Conservation (phyloP, 441 rosid genomes). For the Eutrema salsugineum region DNA sequence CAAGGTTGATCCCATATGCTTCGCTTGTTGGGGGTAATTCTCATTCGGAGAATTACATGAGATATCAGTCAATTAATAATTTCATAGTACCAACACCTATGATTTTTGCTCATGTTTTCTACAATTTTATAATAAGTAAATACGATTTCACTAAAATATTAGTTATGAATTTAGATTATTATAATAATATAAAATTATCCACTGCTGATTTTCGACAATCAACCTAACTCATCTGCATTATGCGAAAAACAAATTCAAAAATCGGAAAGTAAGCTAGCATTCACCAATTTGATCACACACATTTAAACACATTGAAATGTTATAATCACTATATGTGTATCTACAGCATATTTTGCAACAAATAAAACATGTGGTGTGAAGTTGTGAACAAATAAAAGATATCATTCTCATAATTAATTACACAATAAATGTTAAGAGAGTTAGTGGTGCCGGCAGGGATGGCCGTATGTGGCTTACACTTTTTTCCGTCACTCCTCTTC, state of each 20-base stretch:
- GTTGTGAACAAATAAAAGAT: slow-evolving; percentile 9
- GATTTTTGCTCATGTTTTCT: not conserved
- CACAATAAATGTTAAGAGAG: slow-evolving; percentile 24
- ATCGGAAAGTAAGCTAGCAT: not conserved
- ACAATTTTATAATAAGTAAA: not conserved
- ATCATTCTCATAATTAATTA: slow-evolving; percentile 27
- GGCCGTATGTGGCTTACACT: slow-evolving; percentile 20
- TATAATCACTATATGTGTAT: too few relatives aligned
- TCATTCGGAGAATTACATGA: not conserved
- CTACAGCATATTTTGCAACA: slow-evolving; percentile 9
- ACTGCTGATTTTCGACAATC: not conserved
- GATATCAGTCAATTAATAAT: not conserved
- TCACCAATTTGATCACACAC: not conserved
- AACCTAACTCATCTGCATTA: not conserved
- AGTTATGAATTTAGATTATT: not conserved
- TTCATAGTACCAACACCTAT: not conserved
- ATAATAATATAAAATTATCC: not conserved
- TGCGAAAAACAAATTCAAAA: not conserved
- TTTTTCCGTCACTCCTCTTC: slow-evolving; percentile 21
- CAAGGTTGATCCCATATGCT: not conserved
- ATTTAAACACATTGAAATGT: too few relatives aligned
- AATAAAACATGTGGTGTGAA: slow-evolving; percentile 18
- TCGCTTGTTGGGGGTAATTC: not conserved
- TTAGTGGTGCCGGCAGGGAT: slow-evolving; percentile 27
- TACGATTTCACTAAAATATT: not conserved